These are phyloP conservation scores for Calycina herbarum DNA, from an alignment of 2,329 filamentous ascomycete species.

Conservation along the genomic window DNA sequence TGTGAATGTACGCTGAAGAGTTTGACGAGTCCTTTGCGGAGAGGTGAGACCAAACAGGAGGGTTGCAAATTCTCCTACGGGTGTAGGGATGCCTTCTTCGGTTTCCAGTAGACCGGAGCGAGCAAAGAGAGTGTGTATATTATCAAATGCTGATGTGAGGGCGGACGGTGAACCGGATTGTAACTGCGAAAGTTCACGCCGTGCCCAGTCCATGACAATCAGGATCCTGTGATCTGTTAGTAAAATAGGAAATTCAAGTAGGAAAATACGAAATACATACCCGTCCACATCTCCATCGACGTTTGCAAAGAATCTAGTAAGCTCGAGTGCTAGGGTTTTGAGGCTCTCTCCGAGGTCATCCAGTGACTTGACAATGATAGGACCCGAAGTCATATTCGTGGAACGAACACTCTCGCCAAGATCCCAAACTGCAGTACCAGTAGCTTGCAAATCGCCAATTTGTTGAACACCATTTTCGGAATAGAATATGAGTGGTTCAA, in stretches of 20 bases:
- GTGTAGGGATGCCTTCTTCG: slow-evolving; percentile 58
- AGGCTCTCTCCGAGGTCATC: slow-evolving; percentile 84
- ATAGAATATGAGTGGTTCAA: slow-evolving; percentile 93
- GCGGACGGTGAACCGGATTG: slow-evolving; percentile 60
- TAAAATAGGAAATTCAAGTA: neutral
- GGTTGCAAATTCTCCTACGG: slow-evolving; percentile 67
- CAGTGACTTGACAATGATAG: slow-evolving; percentile 80
- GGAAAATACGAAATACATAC: slow-evolving; percentile 43
- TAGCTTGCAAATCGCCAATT: slow-evolving; percentile 85
- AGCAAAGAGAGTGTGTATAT: slow-evolving; percentile 76
- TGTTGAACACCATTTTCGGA: slow-evolving; percentile 86
- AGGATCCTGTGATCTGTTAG: slow-evolving; percentile 61
- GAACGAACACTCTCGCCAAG: slow-evolving; percentile 84
- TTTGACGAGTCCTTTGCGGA: slow-evolving; percentile 75
- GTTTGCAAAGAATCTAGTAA: slow-evolving; percentile 89
- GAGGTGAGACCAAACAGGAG: slow-evolving; percentile 77
- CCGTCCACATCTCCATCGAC: slow-evolving; percentile 91
- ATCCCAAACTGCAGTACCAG: slow-evolving; percentile 92
- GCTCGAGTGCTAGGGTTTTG: slow-evolving; percentile 78
- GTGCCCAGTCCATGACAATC: slow-evolving; percentile 95
- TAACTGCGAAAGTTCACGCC: slow-evolving; percentile 75
- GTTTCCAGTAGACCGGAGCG: slow-evolving; percentile 61
- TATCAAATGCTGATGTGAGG: slow-evolving; percentile 74
- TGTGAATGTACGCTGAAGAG: slow-evolving; percentile 82
- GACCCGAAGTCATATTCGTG: slow-evolving; percentile 88